Base-by-base conservation (phyloP, 352 stramenopile species). In the Phytopythium helicoides region DNA sequence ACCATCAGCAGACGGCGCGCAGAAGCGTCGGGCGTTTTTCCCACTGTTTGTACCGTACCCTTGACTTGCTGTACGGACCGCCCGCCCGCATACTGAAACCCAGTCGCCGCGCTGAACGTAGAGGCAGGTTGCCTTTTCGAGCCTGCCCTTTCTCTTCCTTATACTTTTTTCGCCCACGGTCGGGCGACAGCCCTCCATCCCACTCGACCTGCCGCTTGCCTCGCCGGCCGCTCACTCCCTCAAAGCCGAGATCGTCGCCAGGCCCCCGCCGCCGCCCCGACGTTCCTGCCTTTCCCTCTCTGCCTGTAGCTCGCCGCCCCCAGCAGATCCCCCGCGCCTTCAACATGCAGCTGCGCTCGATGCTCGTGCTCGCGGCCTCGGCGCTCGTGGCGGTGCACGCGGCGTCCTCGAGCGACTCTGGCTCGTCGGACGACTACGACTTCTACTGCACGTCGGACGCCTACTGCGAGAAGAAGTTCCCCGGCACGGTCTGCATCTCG, bases 401-500 rank as follows among this genome's bases (percentile, higher is more conserved):
- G 16, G 46, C 35, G 18, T 37, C 46, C 46, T 52, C 45, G 26
- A 47, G n/a, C 22, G 35, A 23, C 35, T 46, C 35, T 33, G 62
- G 56, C 34, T 66, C 71, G 16, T 60, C 61, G 18, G 59, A 64
- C 45, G 56, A 62, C 26, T 67, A 66, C 4, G 58, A 63, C 33
- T 92, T 88, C 59, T 64, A 61, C 39, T 92, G 82, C 56, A 66
- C 79, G 44, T 76, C 74, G 22, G 82, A 94, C 66, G 54, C 66
- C 15, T 82, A 94, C 56, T 94, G 85, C 53, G 73, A 68, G 8
- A 66, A 73, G 56, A 83, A 67, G 6, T 94, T 75, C 56, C 66
- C 81, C 0, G 76, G 62, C 37, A 92, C 85, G 1, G 80, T 68
- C 49, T 94, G 85, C 57, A 92, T 94, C 54, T 65, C 68, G 22